phyloP scores from a whole-genome alignment of 1,139 yeast genomes.

The Tardiomyces digboiensis region DNA sequence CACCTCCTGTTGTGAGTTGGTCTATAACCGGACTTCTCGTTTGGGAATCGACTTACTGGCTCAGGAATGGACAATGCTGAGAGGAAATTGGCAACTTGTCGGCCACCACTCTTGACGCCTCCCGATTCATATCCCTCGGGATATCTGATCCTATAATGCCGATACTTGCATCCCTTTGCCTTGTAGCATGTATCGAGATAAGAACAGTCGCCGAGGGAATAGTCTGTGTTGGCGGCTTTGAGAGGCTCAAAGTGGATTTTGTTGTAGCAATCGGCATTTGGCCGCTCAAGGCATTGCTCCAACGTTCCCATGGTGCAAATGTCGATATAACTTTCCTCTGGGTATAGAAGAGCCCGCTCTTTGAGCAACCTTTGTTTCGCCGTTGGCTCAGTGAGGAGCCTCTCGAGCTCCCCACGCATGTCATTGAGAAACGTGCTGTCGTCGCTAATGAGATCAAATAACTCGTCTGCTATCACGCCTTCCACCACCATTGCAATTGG shows the following conservation, averaged over 20 bases:
- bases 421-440: constrained; percentile 7
- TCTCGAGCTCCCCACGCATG: constrained; percentile 7
- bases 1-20: constrained; percentile 6
- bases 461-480: too few relatives aligned
- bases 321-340: constrained; percentile 11
- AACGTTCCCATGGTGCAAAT: constrained; percentile 13
- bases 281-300: constrained; percentile 16
- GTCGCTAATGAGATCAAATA: constrained; percentile 2
- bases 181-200: constrained; percentile 92
- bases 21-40: background rate
- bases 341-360: constrained; percentile 7
- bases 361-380: constrained; percentile 7
- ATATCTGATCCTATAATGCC: constrained; percentile 54
- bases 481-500: too few relatives aligned
- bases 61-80: background rate
- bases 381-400: constrained; percentile 9
- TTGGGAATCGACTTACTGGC: background rate
- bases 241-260: constrained; percentile 27
- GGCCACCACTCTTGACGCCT: background rate
- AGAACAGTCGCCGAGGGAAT: constrained; percentile 80
- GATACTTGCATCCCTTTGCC: constrained; percentile 66
- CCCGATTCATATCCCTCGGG: too few relatives aligned
- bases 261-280: constrained; percentile 8
- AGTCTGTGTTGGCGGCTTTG: constrained; percentile 43
- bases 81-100: background rate